Conservation (phyloP, 495 filamentous ascomycete genomes). For the Jackrogersella minutella region DNA sequence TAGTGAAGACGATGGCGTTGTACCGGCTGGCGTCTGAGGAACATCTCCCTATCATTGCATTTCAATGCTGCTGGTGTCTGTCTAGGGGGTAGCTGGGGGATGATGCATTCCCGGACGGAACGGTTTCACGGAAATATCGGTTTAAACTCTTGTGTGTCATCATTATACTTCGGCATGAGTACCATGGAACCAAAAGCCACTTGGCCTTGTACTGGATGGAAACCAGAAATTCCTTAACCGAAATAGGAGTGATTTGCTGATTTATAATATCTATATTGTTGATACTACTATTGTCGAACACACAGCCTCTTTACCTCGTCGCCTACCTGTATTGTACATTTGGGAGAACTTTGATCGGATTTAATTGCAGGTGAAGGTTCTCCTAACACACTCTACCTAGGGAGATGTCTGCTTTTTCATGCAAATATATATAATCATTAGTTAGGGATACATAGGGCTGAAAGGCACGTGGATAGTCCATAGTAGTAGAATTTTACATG, state of each 20-base stretch:
- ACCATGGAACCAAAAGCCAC: conserved; percentile 5
- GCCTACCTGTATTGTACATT: too few relatives aligned
- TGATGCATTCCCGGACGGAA: conserved; percentile 13
- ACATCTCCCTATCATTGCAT: conserved; percentile 22
- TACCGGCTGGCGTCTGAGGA: conserved; percentile 12
- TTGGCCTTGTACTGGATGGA: not conserved
- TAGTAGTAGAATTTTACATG: too few relatives aligned
- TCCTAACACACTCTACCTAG: too few relatives aligned
- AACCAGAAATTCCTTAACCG: not conserved
- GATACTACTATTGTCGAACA: not conserved
- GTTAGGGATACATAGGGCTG: too few relatives aligned
- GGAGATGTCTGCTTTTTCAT: too few relatives aligned
- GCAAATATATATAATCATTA: too few relatives aligned
- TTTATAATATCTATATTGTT: not conserved
- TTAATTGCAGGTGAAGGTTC: too few relatives aligned
- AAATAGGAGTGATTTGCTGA: not conserved
- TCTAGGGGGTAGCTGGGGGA: not conserved
- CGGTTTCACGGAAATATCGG: not conserved
- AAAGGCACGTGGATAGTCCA: too few relatives aligned
- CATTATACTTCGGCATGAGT: not conserved
- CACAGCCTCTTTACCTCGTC: not conserved
- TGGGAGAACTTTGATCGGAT: too few relatives aligned
- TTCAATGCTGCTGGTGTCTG: not conserved
- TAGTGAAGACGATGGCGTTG: conserved; percentile 14
- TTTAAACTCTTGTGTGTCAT: not conserved